These are phyloP conservation scores for Aspergillus brunneoviolaceus DNA, from an alignment of 2,329 filamentous ascomycete genomes.

Conservation along the genomic window DNA sequence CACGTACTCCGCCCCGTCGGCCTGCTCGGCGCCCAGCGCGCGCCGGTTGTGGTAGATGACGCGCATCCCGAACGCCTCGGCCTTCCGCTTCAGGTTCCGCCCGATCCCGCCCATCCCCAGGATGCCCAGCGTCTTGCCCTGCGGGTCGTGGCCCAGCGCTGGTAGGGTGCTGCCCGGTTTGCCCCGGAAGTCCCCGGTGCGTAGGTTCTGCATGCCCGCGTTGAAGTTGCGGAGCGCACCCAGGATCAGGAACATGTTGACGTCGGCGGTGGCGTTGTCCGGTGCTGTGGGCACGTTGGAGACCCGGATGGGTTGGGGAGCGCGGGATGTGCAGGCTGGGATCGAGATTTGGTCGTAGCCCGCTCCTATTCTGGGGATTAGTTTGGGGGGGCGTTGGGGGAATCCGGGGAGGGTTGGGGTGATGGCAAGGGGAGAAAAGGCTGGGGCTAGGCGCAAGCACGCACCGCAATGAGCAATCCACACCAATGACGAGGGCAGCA, in stretches of 20 bases:
- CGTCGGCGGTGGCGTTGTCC: constrained; percentile 80
- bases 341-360: constrained; percentile 85
- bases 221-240: constrained; percentile 76
- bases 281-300: constrained; percentile 81
- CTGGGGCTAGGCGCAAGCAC: neutral
- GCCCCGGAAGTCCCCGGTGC: constrained; percentile 68
- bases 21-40: constrained; percentile 54
- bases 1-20: constrained; percentile 48
- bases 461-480: constrained; percentile 44
- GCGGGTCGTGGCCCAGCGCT: constrained; percentile 70
- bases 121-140: constrained; percentile 76
- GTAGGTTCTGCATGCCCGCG: constrained; percentile 62
- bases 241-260: constrained; percentile 76
- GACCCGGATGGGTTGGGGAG: constrained; percentile 58
- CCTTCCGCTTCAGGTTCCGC: constrained; percentile 71
- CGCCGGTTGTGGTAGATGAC: constrained; percentile 73
- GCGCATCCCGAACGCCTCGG: constrained; percentile 71
- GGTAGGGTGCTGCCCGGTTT: constrained; percentile 35
- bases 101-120: constrained; percentile 87
- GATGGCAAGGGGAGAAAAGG: neutral
- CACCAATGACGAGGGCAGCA: constrained; percentile 39
- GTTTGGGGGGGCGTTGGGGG: neutral
- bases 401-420: neutral
- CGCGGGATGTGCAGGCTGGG: constrained; percentile 64
- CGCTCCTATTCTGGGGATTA: constrained; percentile 54